phyloP scores from a whole-genome alignment of 495 filamentous ascomycete genomes.

The Niebla homalea region DNA sequence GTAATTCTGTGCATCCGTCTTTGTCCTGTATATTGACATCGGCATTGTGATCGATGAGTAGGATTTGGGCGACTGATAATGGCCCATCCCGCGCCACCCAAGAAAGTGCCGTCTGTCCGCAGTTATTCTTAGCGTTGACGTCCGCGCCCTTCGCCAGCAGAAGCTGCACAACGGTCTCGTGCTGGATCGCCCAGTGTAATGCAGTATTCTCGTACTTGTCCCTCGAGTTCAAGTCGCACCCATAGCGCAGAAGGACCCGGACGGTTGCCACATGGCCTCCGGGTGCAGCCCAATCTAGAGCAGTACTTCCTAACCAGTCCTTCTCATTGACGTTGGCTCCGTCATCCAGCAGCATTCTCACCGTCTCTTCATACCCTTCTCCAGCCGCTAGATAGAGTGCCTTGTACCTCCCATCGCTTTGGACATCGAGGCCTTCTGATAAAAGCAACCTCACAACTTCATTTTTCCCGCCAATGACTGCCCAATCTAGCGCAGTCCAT shows the following conservation, averaged over 20 bases:
- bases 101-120: too few species aligned
- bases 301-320: neutral
- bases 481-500: slow-evolving; percentile 1
- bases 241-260: neutral
- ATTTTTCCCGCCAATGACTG: slow-evolving; percentile 3
- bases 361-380: neutral
- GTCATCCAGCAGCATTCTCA: slow-evolving; percentile 4
- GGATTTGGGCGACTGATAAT: too few species aligned
- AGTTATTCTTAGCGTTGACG: too few species aligned
- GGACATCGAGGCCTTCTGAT: neutral
- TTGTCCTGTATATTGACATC: too few species aligned
- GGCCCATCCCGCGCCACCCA: too few species aligned
- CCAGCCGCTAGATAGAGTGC: neutral
- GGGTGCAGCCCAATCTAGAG: slow-evolving; percentile 3
- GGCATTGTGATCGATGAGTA: too few species aligned
- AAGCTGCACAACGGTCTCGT: too few species aligned
- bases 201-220: neutral
- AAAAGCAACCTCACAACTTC: neutral
- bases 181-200: too few species aligned
- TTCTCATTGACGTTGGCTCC: neutral
- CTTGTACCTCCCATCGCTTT: too few species aligned
- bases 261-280: slow-evolving; percentile 2
- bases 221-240: neutral
- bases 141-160: too few species aligned
- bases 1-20: too few species aligned